Evolutionary conservation across 352 stramenopile species (phyloP), one percentile per base, ranked within the genome.

Genomic region (Phytophthora podocarpi): DNA sequence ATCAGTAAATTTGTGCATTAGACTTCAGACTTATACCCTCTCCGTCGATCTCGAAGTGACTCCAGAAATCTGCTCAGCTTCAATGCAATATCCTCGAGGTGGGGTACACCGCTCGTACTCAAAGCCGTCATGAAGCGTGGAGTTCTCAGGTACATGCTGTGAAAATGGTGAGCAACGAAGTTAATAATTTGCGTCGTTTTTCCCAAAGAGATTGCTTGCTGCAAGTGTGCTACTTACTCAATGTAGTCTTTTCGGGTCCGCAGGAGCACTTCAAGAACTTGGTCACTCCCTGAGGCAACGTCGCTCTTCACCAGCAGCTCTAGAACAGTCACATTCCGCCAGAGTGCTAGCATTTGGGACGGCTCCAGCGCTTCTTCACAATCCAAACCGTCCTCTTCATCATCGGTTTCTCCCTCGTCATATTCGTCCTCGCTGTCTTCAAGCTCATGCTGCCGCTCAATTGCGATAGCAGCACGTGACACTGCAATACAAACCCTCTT

Each of bases 121-220:
- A 90, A 53, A 13, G 50, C 47, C 12, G 40, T 27, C 21, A 71
- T 50, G 15, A 80, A 70, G 20, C 66, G 68, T 6, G 61, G 50
- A 7, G 68, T 70, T 26, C 74, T 70, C 4, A 90, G 53, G 30
- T 87, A 87, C 34, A 88, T 61, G 41, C 80, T 90, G 43, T 58
- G 10, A 16, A 40, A 37, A 28, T 16, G n/a, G 40, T 6, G 45
- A 54, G 7, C 1, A 64, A 30, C 11, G 11, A 31, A 15, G 41
- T 67, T 59, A 63, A 34, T 62, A 10, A n/a, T n/a, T n/a, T n/a
- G n/a, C 18, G 24, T 40, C 8, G 15, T 30, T 45, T 28, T 2
- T 12, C 12, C 43, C n/a, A 1, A 16, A 9, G 15, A 30, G 21
- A 23, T n/a, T n/a, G n/a, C n/a, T 28, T 6, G 11, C 1, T 21